A percentile compares a stretch with the other conserved stretches of the same genome.
These are phyloP conservation scores for Sphenostylis stenocarpa DNA, from an alignment of 306 rosid genomes.

Conservation along the genomic window DNA sequence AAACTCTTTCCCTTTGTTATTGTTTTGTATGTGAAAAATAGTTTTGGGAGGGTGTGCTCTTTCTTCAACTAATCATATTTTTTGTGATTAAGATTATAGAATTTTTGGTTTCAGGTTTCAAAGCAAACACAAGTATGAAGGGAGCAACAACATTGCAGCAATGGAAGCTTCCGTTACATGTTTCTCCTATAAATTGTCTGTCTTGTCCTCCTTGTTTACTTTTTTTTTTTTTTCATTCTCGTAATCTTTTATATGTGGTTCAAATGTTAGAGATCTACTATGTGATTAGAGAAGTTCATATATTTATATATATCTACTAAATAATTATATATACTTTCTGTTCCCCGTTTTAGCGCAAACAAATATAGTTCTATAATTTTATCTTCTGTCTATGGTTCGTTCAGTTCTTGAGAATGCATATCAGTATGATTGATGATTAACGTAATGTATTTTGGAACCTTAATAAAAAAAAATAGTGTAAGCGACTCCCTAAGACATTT, in stretches of 20 bases:
- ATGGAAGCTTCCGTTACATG: conserved; percentile 31
- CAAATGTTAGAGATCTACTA: conserved; percentile 32
- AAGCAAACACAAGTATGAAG: conserved; percentile 40
- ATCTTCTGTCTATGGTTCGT: background rate
- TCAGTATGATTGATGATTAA: background rate
- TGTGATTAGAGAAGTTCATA: conserved; percentile 44
- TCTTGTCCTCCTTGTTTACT: background rate
- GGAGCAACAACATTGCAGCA: conserved; percentile 26
- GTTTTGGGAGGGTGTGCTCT: background rate
- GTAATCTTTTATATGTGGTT: conserved; percentile 25
- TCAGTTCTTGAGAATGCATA: background rate
- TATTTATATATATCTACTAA: background rate
- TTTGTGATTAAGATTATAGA: background rate
- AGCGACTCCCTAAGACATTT: background rate
- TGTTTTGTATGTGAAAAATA: background rate
- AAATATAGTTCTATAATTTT: background rate
- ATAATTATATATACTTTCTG: conserved; percentile 16
- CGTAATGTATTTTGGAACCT: background rate
- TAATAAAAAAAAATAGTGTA: too few species aligned
- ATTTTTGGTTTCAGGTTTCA: conserved; percentile 53
- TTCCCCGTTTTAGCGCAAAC: background rate
- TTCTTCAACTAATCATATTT: background rate
- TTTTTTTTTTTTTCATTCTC: background rate
- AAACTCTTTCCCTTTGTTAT: too few species aligned
- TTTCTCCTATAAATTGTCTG: conserved; percentile 28